A percentile compares a stretch with the other conserved stretches of the same genome.
phyloP scores from a whole-genome alignment of 75 land plant species.

The Cupressus sempervirens region DNA sequence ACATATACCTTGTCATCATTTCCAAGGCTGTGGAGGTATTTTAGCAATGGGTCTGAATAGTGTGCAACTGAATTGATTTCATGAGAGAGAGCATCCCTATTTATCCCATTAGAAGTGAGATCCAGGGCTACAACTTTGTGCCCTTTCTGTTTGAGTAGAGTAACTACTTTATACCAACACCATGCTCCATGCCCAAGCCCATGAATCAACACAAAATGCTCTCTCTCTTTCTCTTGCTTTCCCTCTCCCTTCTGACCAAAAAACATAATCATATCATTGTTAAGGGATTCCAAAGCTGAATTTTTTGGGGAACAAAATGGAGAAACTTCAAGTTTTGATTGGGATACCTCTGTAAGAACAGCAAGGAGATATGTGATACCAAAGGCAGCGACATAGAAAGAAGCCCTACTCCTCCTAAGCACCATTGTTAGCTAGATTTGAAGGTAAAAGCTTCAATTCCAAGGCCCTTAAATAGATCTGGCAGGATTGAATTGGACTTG shows the following conservation, averaged over 20 bases:
- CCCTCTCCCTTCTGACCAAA: not conserved
- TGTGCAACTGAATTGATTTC: constrained; percentile 8
- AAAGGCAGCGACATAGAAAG: not conserved
- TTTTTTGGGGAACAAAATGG: not conserved
- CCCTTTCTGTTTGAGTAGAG: constrained; percentile 22
- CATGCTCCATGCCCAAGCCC: constrained; percentile 42
- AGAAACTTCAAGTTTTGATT: not conserved
- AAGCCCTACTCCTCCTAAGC: not conserved
- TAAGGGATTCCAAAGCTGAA: not conserved
- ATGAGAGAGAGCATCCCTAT: constrained; percentile 14
- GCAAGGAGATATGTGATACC: not conserved
- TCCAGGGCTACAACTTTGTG: constrained; percentile 32
- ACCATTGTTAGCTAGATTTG: not conserved
- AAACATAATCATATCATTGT: not conserved
- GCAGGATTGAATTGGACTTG: not conserved
- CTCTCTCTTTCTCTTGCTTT: not conserved
- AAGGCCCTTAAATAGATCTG: not conserved
- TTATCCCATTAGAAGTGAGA: constrained; percentile 26
- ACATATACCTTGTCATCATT: constrained; percentile 4
- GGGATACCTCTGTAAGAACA: not conserved
- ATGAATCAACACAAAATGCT: constrained; percentile 38
- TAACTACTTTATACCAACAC: constrained; percentile 34
- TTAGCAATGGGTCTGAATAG: not conserved
- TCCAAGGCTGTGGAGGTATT: not conserved
- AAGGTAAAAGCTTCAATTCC: not conserved